Percentiles rank a stretch among this genome's conserved stretches.
Evolutionary conservation across 768 basidiomycete species (phyloP).

Genomic region (Psilocybe azurescens): DNA sequence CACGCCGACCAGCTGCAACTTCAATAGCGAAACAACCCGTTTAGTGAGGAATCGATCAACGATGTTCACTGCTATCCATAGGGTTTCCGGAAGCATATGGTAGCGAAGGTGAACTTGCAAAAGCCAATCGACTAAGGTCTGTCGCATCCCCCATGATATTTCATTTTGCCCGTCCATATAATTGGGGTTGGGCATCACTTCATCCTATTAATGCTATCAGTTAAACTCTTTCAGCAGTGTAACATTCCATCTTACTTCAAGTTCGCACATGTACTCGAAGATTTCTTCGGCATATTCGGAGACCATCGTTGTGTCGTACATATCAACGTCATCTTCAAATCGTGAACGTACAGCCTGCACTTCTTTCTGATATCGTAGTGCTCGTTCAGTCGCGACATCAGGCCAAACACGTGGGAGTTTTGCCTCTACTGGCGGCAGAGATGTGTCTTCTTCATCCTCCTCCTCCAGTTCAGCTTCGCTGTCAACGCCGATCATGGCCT

Average conservation of each 20-base stretch:
- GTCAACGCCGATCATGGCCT: constrained; percentile 64
- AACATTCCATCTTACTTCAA: constrained; percentile 68
- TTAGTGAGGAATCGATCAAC: constrained; percentile 91
- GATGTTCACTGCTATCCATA: constrained; percentile 99
- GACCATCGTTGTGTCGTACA: constrained; percentile 92
- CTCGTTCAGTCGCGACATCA: constrained; percentile 68
- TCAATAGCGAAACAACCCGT: constrained; percentile 86
- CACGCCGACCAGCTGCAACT: constrained; percentile 95
- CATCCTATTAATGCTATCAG: constrained; percentile 56
- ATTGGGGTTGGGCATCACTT: constrained; percentile 87
- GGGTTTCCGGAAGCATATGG: constrained; percentile 98
- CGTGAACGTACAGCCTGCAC: constrained; percentile 74
- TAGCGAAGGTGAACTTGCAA: constrained; percentile 97
- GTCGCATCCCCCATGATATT: constrained; percentile 93
- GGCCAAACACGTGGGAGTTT: constrained; percentile 71
- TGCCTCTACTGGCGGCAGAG: constrained; percentile 30
- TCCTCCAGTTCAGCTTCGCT: constrained; percentile 28
- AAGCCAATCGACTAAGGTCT: constrained; percentile 97
- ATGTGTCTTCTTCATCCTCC: constrained; percentile 47
- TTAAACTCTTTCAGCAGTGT: neutral
- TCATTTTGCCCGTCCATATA: constrained; percentile 96
- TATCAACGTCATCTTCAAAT: constrained; percentile 70
- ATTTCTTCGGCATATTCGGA: constrained; percentile 99
- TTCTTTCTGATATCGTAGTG: constrained; percentile 60
- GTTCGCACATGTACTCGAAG: constrained; percentile 92